Percentiles rank a stretch among this genome's conserved stretches.
Conservation (phyloP, 129 eudicot species). For the Silybum marianum region DNA sequence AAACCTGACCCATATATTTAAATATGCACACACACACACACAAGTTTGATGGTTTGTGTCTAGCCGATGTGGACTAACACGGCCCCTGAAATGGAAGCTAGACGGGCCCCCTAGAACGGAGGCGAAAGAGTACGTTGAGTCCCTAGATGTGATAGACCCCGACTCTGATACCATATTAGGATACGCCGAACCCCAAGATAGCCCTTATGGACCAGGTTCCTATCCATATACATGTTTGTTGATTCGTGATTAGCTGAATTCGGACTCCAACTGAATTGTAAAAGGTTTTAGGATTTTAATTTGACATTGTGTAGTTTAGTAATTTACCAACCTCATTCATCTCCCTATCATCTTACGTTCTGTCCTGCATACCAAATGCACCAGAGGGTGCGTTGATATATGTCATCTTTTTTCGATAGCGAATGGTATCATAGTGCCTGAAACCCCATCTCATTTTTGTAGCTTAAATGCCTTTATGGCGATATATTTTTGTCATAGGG, state of each 20-base stretch:
- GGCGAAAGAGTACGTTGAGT: neutral
- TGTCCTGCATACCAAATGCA: neutral
- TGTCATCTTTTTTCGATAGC: neutral
- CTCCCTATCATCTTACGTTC: too few relatives aligned
- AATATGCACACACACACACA: too few relatives aligned
- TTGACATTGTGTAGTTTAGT: neutral
- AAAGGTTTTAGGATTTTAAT: neutral
- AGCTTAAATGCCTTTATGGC: neutral
- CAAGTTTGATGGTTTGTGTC: neutral
- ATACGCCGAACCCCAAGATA: neutral
- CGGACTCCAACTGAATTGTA: neutral
- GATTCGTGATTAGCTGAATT: neutral
- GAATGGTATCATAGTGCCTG: neutral
- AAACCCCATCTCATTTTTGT: neutral
- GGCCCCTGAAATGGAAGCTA: neutral
- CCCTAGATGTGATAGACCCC: neutral
- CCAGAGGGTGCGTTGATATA: neutral
- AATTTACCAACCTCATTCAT: neutral
- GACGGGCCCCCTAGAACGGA: too few relatives aligned
- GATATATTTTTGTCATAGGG: neutral
- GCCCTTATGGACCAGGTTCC: neutral
- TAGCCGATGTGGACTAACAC: neutral
- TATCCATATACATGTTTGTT: neutral
- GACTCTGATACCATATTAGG: neutral
- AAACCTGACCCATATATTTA: neutral